phyloP scores from a whole-genome alignment of 768 basidiomycete species.

The Lactarius pseudohatsudake region DNA sequence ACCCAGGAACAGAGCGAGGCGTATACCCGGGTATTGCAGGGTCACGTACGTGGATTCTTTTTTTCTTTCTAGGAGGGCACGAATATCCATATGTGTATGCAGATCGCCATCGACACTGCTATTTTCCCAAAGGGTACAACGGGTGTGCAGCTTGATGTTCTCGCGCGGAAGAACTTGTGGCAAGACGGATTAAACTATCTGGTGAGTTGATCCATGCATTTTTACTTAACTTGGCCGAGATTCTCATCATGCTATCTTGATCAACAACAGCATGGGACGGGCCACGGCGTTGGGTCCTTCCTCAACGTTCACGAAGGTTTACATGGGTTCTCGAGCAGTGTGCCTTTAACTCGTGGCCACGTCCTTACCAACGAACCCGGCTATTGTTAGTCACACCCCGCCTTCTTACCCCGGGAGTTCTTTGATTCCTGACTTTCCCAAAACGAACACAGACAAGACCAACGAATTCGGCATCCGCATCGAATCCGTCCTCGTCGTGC shows the following conservation, averaged over 20 bases:
- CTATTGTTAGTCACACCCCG: constrained; percentile 61
- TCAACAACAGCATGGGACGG: constrained; percentile 73
- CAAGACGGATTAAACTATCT: constrained; percentile 80
- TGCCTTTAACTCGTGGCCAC: constrained; percentile 79
- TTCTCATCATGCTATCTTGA: constrained; percentile 15
- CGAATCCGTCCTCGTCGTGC: constrained; percentile 81
- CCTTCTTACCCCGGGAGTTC: background rate
- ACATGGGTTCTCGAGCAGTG: constrained; percentile 68
- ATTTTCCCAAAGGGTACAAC: constrained; percentile 91
- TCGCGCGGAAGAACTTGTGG: constrained; percentile 88
- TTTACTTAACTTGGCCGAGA: background rate
- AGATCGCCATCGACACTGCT: constrained; percentile 90
- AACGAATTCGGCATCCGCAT: constrained; percentile 89
- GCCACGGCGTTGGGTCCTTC: constrained; percentile 88
- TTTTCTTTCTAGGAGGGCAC: constrained; percentile 26
- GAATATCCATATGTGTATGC: constrained; percentile 27
- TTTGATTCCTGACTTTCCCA: background rate
- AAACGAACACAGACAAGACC: constrained; percentile 50
- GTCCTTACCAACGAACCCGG: constrained; percentile 95
- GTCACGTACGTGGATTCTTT: constrained; percentile 66
- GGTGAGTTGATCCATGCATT: constrained; percentile 42
- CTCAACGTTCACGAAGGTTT: constrained; percentile 85
- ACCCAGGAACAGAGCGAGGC: constrained; percentile 86
- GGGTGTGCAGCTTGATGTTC: constrained; percentile 78
- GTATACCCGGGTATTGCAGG: constrained; percentile 93